phyloP scores from a whole-genome alignment of 2,329 filamentous ascomycete genomes.

The Colletotrichum scovillei region DNA sequence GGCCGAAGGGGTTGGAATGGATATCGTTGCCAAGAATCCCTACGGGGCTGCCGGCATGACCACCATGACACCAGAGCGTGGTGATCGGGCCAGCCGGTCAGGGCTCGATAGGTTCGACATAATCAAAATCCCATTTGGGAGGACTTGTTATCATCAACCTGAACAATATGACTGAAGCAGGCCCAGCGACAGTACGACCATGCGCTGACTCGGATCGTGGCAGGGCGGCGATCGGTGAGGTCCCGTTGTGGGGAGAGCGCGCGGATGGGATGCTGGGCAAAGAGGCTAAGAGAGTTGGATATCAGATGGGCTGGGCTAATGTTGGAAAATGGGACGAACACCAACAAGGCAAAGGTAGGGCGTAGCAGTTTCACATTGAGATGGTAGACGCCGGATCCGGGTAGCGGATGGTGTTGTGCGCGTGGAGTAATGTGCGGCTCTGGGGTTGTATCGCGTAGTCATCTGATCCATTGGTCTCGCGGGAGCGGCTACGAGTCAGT shows the following conservation, averaged over 20 bases:
- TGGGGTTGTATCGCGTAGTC: neutral
- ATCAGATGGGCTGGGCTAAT: slow-evolving; percentile 4
- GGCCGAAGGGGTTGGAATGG: neutral
- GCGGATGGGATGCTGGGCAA: neutral
- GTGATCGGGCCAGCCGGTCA: slow-evolving; percentile 1
- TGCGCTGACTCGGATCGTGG: slow-evolving; percentile 18
- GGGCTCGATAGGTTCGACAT: neutral
- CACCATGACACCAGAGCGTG: neutral
- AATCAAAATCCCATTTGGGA: neutral
- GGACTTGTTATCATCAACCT: neutral
- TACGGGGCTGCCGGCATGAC: neutral
- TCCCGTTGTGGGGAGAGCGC: slow-evolving; percentile 19
- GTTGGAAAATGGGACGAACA: slow-evolving; percentile 8
- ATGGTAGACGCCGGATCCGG: slow-evolving; percentile 11
- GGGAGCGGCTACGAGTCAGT: slow-evolving; percentile 29
- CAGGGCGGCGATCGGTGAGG: neutral
- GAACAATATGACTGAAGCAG: neutral
- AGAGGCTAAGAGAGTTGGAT: neutral
- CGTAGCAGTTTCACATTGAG: slow-evolving; percentile 29
- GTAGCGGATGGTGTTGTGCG: slow-evolving; percentile 1
- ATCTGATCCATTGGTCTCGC: neutral
- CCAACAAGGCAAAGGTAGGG: slow-evolving; percentile 5
- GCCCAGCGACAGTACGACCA: slow-evolving; percentile 12
- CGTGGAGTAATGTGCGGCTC: slow-evolving; percentile 26
- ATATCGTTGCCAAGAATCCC: slow-evolving; percentile 4